A percentile compares a stretch with the other conserved stretches of the same genome.
Conservation (phyloP, 2,329 filamentous ascomycete species). For the Epichloe aotearoae region DNA sequence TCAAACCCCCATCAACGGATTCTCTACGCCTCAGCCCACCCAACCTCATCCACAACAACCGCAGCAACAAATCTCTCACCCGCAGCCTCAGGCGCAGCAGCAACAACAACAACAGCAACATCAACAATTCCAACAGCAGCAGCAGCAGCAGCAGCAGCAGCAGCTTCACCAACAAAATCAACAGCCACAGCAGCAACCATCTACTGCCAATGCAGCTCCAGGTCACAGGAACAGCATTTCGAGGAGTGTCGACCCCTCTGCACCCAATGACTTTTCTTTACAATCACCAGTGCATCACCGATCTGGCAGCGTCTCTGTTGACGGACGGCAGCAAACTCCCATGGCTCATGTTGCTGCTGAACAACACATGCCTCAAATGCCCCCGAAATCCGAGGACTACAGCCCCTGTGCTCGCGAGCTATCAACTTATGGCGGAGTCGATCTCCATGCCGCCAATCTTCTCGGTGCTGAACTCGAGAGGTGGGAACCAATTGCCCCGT, state of each 20-base stretch:
- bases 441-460: conserved; percentile 49
- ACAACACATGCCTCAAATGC: conserved; percentile 24
- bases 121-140: neutral
- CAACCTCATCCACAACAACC: conserved; percentile 7
- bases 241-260: conserved; percentile 30
- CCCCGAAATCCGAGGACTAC: conserved; percentile 38
- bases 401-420: conserved; percentile 40
- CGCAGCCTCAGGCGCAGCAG: neutral
- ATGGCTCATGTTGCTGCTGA: conserved; percentile 12
- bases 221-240: conserved; percentile 34
- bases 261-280: conserved; percentile 27
- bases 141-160: neutral
- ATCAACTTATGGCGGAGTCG: conserved; percentile 57
- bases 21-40: conserved; percentile 21
- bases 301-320: conserved; percentile 27
- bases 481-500: conserved; percentile 62
- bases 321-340: conserved; percentile 15
- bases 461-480: conserved; percentile 54
- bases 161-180: conserved; percentile 6
- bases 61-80: conserved; percentile 8
- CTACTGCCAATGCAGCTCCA: conserved; percentile 24
- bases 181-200: conserved; percentile 8
- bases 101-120: neutral
- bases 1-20: conserved; percentile 24
- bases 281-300: conserved; percentile 32